A percentile compares a stretch with the other conserved stretches of the same genome.
Conservation (phyloP, 768 basidiomycete species). For the Kwoniella heveanensis region DNA sequence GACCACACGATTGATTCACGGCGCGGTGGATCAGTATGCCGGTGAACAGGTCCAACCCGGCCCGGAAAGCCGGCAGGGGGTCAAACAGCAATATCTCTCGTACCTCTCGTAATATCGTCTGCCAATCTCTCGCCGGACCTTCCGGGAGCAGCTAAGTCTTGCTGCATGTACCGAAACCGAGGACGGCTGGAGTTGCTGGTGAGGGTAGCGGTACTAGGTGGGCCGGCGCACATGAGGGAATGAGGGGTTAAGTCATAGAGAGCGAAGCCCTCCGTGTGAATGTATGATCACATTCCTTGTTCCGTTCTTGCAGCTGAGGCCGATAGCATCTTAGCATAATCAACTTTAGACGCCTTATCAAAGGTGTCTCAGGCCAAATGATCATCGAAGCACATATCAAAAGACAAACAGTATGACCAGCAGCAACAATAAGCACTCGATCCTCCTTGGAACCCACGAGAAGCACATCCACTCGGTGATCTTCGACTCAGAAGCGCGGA, state of each 20-base stretch:
- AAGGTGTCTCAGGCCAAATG: no score
- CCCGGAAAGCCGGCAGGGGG: not conserved
- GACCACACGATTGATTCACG: not conserved
- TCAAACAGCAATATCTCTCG: not conserved
- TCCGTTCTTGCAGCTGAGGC: no score
- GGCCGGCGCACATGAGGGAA: no score
- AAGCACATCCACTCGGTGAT: constrained; percentile 25
- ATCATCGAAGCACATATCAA: no score
- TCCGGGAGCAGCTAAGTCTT: no score
- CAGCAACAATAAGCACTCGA: constrained; percentile 13
- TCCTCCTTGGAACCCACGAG: constrained; percentile 37
- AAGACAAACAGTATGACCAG: not conserved
- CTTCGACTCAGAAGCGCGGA: constrained; percentile 23
- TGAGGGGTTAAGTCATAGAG: no score
- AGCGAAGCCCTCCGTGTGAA: no score
- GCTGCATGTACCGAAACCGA: not conserved
- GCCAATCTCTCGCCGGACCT: not conserved
- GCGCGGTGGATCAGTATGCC: not conserved
- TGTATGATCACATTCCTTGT: no score
- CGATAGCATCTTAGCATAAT: no score
- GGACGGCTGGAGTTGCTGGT: no score
- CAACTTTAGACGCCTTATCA: no score
- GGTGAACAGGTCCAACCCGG: not conserved
- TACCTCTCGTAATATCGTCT: not conserved
- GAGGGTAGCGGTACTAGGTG: no score